phyloP scores from a whole-genome alignment of 73 alveolate species.

The Breviolum minutum region DNA sequence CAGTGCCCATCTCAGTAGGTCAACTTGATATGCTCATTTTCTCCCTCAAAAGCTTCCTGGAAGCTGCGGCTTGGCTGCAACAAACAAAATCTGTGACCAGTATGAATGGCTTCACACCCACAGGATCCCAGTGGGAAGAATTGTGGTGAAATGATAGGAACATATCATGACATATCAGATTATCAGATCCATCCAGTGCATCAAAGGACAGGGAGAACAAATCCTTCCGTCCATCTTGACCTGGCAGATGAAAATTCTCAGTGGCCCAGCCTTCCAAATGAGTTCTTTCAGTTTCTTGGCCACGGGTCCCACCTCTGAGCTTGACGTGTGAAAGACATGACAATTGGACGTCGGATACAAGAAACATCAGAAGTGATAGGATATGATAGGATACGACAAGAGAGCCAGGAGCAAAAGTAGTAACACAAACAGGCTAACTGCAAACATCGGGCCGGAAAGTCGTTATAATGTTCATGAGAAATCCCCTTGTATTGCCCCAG shows the following conservation, averaged over 20 bases:
- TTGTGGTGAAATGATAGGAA: no score
- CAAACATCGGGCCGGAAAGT: not conserved
- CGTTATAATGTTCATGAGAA: not conserved
- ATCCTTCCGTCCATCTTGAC: no score
- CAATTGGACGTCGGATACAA: not conserved
- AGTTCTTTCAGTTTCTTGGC: conserved; percentile 62
- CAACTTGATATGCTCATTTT: conserved; percentile 72
- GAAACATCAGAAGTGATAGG: not conserved
- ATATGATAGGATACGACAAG: not conserved
- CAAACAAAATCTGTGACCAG: not conserved
- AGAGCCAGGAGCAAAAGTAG: not conserved
- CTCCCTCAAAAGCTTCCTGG: conserved; percentile 70
- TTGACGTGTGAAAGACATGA: not conserved
- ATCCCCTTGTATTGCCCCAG: not conserved
- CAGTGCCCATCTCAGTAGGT: not conserved
- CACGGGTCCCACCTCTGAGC: conserved; percentile 56
- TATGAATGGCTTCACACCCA: no score
- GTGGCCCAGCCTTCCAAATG: conserved; percentile 42
- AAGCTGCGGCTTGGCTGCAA: not conserved
- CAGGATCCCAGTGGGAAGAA: no score
- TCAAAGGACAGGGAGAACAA: no score
- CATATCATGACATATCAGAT: no score
- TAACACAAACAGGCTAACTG: not conserved
- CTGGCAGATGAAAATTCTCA: not conserved
- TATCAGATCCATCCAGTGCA: no score